A percentile compares a stretch with the other conserved stretches of the same genome.
Conservation (phyloP, 2,329 filamentous ascomycete genomes). For the Penicillium italicum region DNA sequence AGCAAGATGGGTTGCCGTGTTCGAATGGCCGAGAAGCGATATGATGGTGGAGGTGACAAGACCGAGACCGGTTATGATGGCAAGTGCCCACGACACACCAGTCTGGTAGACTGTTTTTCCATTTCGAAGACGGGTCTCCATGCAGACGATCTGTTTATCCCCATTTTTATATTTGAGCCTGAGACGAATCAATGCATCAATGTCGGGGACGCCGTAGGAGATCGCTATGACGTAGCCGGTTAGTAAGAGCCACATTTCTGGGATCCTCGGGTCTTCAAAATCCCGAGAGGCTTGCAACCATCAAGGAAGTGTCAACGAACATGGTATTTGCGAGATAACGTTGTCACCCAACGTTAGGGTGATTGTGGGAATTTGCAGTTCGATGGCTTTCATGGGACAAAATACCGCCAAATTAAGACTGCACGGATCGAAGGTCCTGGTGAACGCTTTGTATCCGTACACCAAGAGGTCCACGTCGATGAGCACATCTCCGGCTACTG, state of each 20-base stretch:
- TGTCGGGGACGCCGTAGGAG: constrained; percentile 75
- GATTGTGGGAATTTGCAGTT: constrained; percentile 66
- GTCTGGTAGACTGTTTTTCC: constrained; percentile 65
- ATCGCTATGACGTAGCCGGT: constrained; percentile 51
- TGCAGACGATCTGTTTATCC: constrained; percentile 11
- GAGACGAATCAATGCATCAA: constrained; percentile 21
- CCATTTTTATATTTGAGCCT: constrained; percentile 11
- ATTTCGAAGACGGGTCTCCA: constrained; percentile 42
- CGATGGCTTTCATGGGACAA: constrained; percentile 84
- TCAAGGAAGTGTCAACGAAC: constrained; percentile 35
- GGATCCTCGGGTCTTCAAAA: not conserved
- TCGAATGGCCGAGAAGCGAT: constrained; percentile 85
- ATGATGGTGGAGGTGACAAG: constrained; percentile 80
- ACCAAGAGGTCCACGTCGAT: constrained; percentile 73
- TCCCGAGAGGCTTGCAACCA: not conserved
- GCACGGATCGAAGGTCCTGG: constrained; percentile 71
- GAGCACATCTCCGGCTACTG: constrained; percentile 73
- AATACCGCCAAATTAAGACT: constrained; percentile 64
- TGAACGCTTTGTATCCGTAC: constrained; percentile 74
- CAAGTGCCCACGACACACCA: constrained; percentile 84
- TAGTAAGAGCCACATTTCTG: constrained; percentile 1
- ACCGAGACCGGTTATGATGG: constrained; percentile 78
- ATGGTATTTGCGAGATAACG: constrained; percentile 65
- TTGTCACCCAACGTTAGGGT: constrained; percentile 58
- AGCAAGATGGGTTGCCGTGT: constrained; percentile 89